phyloP scores from a whole-genome alignment of 495 filamentous ascomycete genomes.

The Ramalina intermedia region DNA sequence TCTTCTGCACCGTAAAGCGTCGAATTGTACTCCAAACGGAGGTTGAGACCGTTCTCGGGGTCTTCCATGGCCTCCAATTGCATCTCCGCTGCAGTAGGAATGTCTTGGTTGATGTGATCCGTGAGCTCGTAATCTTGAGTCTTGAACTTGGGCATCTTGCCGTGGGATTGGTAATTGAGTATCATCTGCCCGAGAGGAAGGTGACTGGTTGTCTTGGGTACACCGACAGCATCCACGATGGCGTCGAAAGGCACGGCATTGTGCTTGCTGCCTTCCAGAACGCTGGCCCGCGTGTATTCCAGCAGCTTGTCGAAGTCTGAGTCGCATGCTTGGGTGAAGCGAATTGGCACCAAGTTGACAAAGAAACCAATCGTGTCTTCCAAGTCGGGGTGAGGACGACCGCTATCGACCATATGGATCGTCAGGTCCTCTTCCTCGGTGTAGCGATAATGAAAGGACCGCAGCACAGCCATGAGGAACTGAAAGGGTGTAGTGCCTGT shows the following conservation, averaged over 20 bases:
- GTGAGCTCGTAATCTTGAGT: slow-evolving; percentile 14
- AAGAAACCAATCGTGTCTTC: slow-evolving; percentile 25
- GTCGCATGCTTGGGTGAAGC: slow-evolving; percentile 18
- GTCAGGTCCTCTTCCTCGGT: slow-evolving; percentile 15
- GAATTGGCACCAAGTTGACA: slow-evolving; percentile 29
- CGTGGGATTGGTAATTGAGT: slow-evolving; percentile 19
- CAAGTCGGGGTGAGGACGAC: slow-evolving; percentile 17
- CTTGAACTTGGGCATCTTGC: slow-evolving; percentile 15
- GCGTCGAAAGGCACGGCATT: slow-evolving; percentile 16
- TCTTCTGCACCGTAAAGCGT: slow-evolving; percentile 16
- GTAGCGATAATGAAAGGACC: slow-evolving; percentile 19
- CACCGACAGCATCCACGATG: slow-evolving; percentile 15
- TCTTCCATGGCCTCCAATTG: slow-evolving; percentile 18
- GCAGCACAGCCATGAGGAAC: slow-evolving; percentile 23
- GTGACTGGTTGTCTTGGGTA: slow-evolving; percentile 7
- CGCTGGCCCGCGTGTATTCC: slow-evolving; percentile 7
- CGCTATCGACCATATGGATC: slow-evolving; percentile 27
- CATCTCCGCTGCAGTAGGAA: slow-evolving; percentile 14
- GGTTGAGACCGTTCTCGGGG: slow-evolving; percentile 12
- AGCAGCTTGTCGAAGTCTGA: slow-evolving; percentile 23
- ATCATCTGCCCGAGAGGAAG: slow-evolving; percentile 21
- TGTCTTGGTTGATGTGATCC: slow-evolving; percentile 12
- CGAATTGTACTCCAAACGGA: slow-evolving; percentile 16
- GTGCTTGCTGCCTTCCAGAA: slow-evolving; percentile 12
- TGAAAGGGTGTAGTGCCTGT: slow-evolving; percentile 24